Percentiles rank a stretch among this genome's conserved stretches.
Evolutionary conservation across 805 yeast species (phyloP).

Genomic region (Candida saitoana): DNA sequence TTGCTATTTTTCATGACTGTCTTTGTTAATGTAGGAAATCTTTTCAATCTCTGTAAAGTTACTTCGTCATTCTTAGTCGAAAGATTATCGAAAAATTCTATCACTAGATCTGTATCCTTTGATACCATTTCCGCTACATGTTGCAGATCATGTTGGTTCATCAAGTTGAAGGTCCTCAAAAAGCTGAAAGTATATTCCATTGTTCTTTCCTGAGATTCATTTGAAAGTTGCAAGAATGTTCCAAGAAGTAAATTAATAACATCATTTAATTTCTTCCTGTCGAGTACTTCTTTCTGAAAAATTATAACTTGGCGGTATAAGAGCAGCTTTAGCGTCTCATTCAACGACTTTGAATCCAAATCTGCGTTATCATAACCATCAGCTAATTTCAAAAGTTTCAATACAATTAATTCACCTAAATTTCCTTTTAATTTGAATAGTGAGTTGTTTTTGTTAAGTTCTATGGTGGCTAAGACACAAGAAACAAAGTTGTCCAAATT

Average conservation of each 20-base stretch:
- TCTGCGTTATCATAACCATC: slow-evolving; percentile 10
- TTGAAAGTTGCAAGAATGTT: slow-evolving; percentile 16
- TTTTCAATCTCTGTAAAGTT: slow-evolving; percentile 22
- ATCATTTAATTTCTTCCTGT: slow-evolving; percentile 28
- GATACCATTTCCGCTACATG: slow-evolving; percentile 15
- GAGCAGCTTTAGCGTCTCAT: slow-evolving; percentile 22
- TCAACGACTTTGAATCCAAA: slow-evolving; percentile 7
- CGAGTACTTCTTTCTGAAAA: slow-evolving; percentile 28
- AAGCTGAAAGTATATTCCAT: slow-evolving; percentile 31
- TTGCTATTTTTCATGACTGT: slow-evolving; percentile 23
- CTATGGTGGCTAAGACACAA: slow-evolving; percentile 31
- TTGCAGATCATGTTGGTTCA: slow-evolving; percentile 24
- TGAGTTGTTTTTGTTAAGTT: slow-evolving; percentile 10
- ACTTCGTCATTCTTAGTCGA: slow-evolving; percentile 37
- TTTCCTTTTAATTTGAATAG: slow-evolving; percentile 16
- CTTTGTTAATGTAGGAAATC: slow-evolving; percentile 26
- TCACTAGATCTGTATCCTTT: slow-evolving; percentile 17
- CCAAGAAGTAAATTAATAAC: slow-evolving; percentile 33
- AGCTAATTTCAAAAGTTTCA: slow-evolving; percentile 24
- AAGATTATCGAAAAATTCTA: slow-evolving; percentile 29
- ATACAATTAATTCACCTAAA: slow-evolving; percentile 25
- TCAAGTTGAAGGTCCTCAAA: slow-evolving; percentile 30
- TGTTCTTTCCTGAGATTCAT: slow-evolving; percentile 14
- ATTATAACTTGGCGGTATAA: slow-evolving; percentile 31
- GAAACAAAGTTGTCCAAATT: slow-evolving; percentile 23